Conservation (phyloP, 495 filamentous ascomycete species). For the Gamarada debralockiae region DNA sequence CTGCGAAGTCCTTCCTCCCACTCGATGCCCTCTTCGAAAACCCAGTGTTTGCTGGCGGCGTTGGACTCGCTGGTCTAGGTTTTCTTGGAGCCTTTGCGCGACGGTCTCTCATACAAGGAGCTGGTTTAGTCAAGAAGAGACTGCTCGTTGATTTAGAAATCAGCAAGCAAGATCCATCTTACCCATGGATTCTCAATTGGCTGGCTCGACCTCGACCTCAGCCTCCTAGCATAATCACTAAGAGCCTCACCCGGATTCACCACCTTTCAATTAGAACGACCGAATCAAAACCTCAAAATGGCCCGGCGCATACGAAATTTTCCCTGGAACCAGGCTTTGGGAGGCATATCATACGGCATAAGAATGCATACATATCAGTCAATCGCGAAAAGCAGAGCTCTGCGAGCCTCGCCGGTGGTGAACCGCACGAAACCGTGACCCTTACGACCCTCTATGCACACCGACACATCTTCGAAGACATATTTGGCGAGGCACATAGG, state of each 20-base stretch:
- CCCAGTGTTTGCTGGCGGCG: constrained; percentile 55
- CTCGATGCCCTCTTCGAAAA: constrained; percentile 52
- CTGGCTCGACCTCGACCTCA: constrained; percentile 72
- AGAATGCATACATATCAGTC: constrained; percentile 79
- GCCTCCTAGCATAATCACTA: constrained; percentile 35
- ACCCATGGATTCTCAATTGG: constrained; percentile 92
- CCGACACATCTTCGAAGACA: constrained; percentile 77
- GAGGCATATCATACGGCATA: constrained; percentile 78
- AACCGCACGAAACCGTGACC: constrained; percentile 91
- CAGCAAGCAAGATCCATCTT: constrained; percentile 85
- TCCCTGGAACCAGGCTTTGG: constrained; percentile 88
- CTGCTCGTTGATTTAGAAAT: constrained; percentile 96
- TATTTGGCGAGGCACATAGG: constrained; percentile 80
- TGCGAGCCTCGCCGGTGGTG: constrained; percentile 68
- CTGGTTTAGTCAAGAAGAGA: constrained; percentile 69
- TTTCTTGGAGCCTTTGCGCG: constrained; percentile 73
- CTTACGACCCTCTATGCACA: constrained; percentile 88
- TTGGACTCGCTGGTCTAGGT: constrained; percentile 86
- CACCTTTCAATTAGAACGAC: constrained; percentile 43
- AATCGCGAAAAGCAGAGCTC: constrained; percentile 75
- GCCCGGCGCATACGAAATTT: constrained; percentile 63
- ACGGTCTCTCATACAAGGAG: constrained; percentile 62
- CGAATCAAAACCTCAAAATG: constrained; percentile 55
- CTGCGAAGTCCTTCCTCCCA: constrained; percentile 28
- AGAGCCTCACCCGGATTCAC: constrained; percentile 44